Evolutionary conservation across 2,329 filamentous ascomycete genomes (phyloP), one percentile per base, ranked within the genome.

Genomic region (Hypomyces perniciosus): DNA sequence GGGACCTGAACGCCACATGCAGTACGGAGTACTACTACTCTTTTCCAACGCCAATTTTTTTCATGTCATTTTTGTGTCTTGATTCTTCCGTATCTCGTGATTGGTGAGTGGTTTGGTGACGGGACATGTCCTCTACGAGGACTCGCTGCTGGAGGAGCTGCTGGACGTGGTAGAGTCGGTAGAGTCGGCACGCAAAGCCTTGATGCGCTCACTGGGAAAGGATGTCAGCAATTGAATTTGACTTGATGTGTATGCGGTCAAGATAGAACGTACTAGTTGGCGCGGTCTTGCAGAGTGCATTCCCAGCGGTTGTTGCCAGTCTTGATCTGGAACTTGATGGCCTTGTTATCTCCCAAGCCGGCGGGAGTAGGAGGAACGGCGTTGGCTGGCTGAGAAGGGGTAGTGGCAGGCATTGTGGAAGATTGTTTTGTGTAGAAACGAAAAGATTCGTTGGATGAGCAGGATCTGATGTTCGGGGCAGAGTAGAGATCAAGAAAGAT

Each of bases 281-380:
- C 52, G 50, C 73, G 72, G 62, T 77, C 72, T 54, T 74, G 68
- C 5, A 76, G 61, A 20, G 68, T 69, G 62, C 73, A 76, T 38
- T 61, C 47, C 59, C 66, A 71, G 43, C 61, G 63, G 44, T 63
- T 55, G 58, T 67, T 64, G 53, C 72, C 72, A 38, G 73, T 66
- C 64, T 68, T 70, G 64, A 77, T 70, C 43, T 71, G 61, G 65
- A 77, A 77, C 62, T 68, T 68, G 66, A 77, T 67, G 52, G 66
- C 70, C 53, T 58, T 64, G 59, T 63, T 67, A 54, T 73, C 65
- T 48, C 72, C 67, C 29, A 70, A 54, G 54, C 39, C 31, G 48
- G 58, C 27, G 41, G 66, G 58, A 30, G 54, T 51, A 27, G 52
- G 13, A 27, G 46, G 26, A 8, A 50, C 37, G 7, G 50, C 46